phyloP scores from a whole-genome alignment of 352 stramenopile genomes.

The Globisporangium irregulare region DNA sequence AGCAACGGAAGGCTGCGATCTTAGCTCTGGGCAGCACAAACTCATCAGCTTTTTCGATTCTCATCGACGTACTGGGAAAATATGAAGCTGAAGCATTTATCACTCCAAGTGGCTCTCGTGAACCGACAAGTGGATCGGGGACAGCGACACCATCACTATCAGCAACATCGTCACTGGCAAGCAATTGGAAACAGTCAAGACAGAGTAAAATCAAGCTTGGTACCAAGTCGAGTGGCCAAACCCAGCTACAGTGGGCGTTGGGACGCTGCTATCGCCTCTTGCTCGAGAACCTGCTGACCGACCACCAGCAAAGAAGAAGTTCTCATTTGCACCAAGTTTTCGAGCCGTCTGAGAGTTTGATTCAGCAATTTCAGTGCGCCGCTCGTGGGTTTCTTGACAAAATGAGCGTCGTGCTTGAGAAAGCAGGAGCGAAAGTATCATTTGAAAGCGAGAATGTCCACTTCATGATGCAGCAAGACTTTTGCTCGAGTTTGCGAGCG shows the following conservation, averaged over 20 bases:
- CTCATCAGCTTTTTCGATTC: slow-evolving; percentile 26
- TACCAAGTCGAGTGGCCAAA: slow-evolving; percentile 14
- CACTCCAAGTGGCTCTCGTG: too few relatives aligned
- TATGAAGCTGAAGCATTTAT: slow-evolving; percentile 51
- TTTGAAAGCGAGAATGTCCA: slow-evolving; percentile 23
- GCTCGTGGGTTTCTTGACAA: slow-evolving; percentile 26
- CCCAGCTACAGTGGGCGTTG: slow-evolving; percentile 57
- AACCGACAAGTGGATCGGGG: not conserved
- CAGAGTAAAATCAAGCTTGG: slow-evolving; percentile 11
- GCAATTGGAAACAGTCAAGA: slow-evolving; percentile 17
- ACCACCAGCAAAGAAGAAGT: not conserved
- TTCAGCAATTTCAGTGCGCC: slow-evolving; percentile 18
- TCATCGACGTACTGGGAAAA: slow-evolving; percentile 51
- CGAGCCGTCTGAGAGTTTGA: slow-evolving; percentile 1
- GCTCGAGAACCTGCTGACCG: slow-evolving; percentile 27
- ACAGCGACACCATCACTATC: not conserved
- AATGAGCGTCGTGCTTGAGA: slow-evolving; percentile 25
- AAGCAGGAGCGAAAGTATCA: not conserved
- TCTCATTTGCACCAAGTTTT: not conserved
- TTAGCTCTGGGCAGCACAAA: slow-evolving; percentile 49
- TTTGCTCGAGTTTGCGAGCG: slow-evolving; percentile 34
- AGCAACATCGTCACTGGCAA: not conserved
- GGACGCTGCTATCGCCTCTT: slow-evolving; percentile 52
- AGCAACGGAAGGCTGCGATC: slow-evolving; percentile 54
- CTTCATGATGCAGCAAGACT: slow-evolving; percentile 72